Evolutionary conservation across 106 monocot species (phyloP), one percentile per base, ranked within the genome.

Genomic region (Hemerocallis citrina): DNA sequence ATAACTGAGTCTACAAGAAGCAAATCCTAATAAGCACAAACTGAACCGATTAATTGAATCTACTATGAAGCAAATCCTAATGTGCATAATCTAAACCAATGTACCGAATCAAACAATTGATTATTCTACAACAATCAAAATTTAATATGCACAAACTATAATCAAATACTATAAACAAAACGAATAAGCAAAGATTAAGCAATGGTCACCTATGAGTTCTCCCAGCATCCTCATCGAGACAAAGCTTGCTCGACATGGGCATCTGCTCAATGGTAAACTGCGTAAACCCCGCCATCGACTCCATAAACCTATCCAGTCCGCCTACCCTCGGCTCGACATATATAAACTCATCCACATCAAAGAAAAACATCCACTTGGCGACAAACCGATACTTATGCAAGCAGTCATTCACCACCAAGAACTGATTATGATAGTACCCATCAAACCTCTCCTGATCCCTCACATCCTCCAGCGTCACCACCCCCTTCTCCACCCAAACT

Each of bases 361-460:
- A 91, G 79, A 86, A 82, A 72, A 91, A 82, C 35, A 82, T 79
- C 90, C 90, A 91, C 48, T 79, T 82, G 1, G 90, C 85, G 0
- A 16, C 35, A 38, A 75, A 68, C 24, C 76, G 48, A 44, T 91
- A 74, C 39, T 74, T 54, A 42, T 85, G 79, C 70, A 91, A 37
- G 76, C 90, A 91, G 37, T 91, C 90, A 34, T 91, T 91, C 29
- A 86, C 82, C 30, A 86, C 74, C 60, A 91, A 47, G 74, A 91
- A 91, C 72, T 91, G 90, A 59, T 91, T 91, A 39, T 91, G 82
- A 72, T 91, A 91, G 64, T 91, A 91, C 7, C 90, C 90, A 60
- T 91, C 90, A 34, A 79, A 85, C 64, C 71, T 36, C 74, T 79
- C 85, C 68, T 85, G 82, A 17, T 74, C 85, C 55, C 77, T 62